These are phyloP conservation scores for Pleurotus cornucopiae DNA, from an alignment of 768 basidiomycete species.

Conservation along the genomic window DNA sequence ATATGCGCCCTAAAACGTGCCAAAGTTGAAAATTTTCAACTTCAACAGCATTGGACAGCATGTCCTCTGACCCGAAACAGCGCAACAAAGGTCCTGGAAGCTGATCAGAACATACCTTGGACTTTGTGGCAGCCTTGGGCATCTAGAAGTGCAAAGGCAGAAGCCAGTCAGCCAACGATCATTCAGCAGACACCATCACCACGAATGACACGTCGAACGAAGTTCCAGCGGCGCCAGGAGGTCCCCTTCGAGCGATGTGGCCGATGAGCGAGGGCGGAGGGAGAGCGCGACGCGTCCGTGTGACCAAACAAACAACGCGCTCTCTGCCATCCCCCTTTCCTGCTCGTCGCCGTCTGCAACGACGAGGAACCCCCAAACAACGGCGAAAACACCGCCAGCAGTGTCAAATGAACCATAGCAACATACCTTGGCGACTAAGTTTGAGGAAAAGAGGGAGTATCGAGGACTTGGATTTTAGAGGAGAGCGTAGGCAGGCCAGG, in stretches of 20 bases:
- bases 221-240: not conserved
- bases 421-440: slow-evolving; percentile 6
- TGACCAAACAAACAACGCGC: slow-evolving; percentile 20
- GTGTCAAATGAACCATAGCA: slow-evolving; percentile 2
- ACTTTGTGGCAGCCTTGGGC: slow-evolving; percentile 74
- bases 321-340: slow-evolving; percentile 1
- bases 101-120: slow-evolving; percentile 47
- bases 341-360: slow-evolving; percentile 10
- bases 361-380: slow-evolving; percentile 10
- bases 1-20: slow-evolving; percentile 1
- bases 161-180: slow-evolving; percentile 8
- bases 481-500: slow-evolving; percentile 7
- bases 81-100: slow-evolving; percentile 12
- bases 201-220: slow-evolving; percentile 6
- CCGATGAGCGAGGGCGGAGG: not conserved
- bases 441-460: not conserved
- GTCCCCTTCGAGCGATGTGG: not conserved
- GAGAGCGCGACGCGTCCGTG: slow-evolving; percentile 12
- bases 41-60: not conserved
- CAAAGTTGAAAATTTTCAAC: not conserved
- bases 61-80: not conserved
- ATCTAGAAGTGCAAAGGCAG: slow-evolving; percentile 39
- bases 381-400: slow-evolving; percentile 1
- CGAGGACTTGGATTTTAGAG: slow-evolving; percentile 7
- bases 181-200: not conserved